Evolutionary conservation across 441 rosid species (phyloP), one percentile per base, ranked within the genome.

Genomic region (Pelargonium myrrhifolium): DNA sequence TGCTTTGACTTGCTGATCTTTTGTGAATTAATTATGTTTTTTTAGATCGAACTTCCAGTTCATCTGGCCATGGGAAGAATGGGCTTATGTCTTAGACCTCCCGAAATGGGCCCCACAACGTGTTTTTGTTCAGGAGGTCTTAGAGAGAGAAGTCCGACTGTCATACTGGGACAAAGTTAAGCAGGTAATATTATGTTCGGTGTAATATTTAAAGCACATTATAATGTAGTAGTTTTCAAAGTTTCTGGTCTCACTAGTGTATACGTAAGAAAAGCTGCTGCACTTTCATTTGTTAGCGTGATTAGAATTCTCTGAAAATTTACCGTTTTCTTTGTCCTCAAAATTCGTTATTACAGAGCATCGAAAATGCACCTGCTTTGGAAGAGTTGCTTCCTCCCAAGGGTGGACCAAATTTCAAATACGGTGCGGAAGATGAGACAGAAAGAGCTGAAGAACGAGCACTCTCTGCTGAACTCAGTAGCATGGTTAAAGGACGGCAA

Each of bases 21-120:
- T 21, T 67, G 15, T 70, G 14, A 31, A 62, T 45, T 70, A 28
- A 60, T 60, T 26, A 60, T 60, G 18, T 17, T 77, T 71, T 71
- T 74, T 49, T 85, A 95, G 99, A 74, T 95, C 99, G 71, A 95
- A 95, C 77, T 95, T 95, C 75, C 98, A 95, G 72, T 92, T 92
- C 82, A 90, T 92, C 73, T 95, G 99, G 99, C 99, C 99, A 6
- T 95, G 99, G 99, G 99, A 95, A 79, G 99, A 95, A 76, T 95
- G 99, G 99, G 96, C 90, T 67, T 82, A 82, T 84, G 98, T 95
- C 73, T 75, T 95, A 71, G 96, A 85, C 77, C 96, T 92, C 65
- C 98, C 98, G 69, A 89, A 84, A 73, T 95, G 99, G 99, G 98
- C 96, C 37, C 99, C 99, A 51, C 94, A 95, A 79, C 97, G 96